phyloP scores from a whole-genome alignment of 2,329 filamentous ascomycete genomes.

The Cyclaneusma minus region DNA sequence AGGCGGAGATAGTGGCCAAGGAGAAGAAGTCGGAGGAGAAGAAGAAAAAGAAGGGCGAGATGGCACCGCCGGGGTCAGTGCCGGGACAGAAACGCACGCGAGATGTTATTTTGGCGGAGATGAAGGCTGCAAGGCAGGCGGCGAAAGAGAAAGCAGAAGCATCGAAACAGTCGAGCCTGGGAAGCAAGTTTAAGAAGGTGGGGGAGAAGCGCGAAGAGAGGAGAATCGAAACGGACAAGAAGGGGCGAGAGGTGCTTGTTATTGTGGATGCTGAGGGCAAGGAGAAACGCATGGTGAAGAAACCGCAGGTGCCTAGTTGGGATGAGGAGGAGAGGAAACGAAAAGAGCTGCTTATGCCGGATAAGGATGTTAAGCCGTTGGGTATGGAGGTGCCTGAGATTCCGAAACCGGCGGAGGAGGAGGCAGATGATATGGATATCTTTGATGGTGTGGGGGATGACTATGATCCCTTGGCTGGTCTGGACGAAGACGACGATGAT shows the following conservation, averaged over 20 bases:
- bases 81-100: slow-evolving; percentile 46
- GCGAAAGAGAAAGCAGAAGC: slow-evolving; percentile 33
- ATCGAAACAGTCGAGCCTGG: slow-evolving; percentile 36
- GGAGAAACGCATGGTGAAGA: slow-evolving; percentile 49
- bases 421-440: slow-evolving; percentile 44
- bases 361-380: slow-evolving; percentile 38
- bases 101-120: slow-evolving; percentile 50
- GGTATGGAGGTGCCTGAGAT: slow-evolving; percentile 52
- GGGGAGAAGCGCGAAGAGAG: slow-evolving; percentile 36
- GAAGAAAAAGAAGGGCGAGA: slow-evolving; percentile 38
- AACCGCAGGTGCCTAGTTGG: slow-evolving; percentile 24
- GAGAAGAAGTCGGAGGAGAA: slow-evolving; percentile 32
- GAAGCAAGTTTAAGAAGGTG: slow-evolving; percentile 49
- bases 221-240: slow-evolving; percentile 44
- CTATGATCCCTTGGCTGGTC: slow-evolving; percentile 49
- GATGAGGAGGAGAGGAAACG: slow-evolving; percentile 21
- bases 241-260: slow-evolving; percentile 47
- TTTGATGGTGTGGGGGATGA: slow-evolving; percentile 52
- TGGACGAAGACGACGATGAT: slow-evolving; percentile 27
- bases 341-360: slow-evolving; percentile 31
- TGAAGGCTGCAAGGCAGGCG: slow-evolving; percentile 46
- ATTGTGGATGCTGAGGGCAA: slow-evolving; percentile 51
- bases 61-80: slow-evolving; percentile 34
- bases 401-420: slow-evolving; percentile 27
- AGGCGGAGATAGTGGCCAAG: slow-evolving; percentile 35